phyloP scores from a whole-genome alignment of 805 yeast species.

The Metschnikowia cubensis region DNA sequence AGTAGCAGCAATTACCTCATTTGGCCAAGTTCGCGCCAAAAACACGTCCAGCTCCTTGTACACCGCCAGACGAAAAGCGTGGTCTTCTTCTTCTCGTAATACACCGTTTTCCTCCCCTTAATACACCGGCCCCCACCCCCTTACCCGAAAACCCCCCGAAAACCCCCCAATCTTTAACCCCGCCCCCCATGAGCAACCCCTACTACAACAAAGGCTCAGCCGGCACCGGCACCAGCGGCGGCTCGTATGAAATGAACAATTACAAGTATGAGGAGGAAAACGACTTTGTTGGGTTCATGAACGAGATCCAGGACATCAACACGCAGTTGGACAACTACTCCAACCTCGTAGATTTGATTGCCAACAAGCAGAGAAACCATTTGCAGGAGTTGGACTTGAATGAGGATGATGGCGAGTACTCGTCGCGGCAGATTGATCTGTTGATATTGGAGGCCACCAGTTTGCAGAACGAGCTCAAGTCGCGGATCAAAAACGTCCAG shows the following conservation, averaged over 20 bases:
- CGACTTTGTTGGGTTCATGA: slow-evolving; percentile 64
- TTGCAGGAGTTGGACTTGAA: slow-evolving; percentile 71
- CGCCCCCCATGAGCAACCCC: slow-evolving; percentile 33
- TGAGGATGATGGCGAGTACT: slow-evolving; percentile 50
- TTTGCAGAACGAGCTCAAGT: slow-evolving; percentile 70
- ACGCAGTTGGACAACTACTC: slow-evolving; percentile 67
- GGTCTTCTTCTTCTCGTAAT: neutral
- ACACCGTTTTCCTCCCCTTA: neutral
- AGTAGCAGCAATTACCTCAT: neutral
- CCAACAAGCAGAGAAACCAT: slow-evolving; percentile 64
- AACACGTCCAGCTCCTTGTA: neutral
- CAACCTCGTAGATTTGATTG: slow-evolving; percentile 63
- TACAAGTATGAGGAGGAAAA: slow-evolving; percentile 33
- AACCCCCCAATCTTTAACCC: too few relatives aligned
- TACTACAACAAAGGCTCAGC: slow-evolving; percentile 16
- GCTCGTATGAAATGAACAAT: slow-evolving; percentile 15
- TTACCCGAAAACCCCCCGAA: too few relatives aligned
- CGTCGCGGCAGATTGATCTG: slow-evolving; percentile 72
- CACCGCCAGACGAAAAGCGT: neutral
- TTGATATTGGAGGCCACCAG: slow-evolving; percentile 74
- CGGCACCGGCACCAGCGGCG: slow-evolving; percentile 4
- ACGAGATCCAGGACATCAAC: slow-evolving; percentile 57
- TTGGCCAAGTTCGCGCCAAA: neutral
- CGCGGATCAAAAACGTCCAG: slow-evolving; percentile 73
- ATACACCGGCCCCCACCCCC: neutral